Evolutionary conservation across 331 rosid genomes (phyloP), one percentile per base, ranked within the genome.

Genomic region (Quercus phellos): DNA sequence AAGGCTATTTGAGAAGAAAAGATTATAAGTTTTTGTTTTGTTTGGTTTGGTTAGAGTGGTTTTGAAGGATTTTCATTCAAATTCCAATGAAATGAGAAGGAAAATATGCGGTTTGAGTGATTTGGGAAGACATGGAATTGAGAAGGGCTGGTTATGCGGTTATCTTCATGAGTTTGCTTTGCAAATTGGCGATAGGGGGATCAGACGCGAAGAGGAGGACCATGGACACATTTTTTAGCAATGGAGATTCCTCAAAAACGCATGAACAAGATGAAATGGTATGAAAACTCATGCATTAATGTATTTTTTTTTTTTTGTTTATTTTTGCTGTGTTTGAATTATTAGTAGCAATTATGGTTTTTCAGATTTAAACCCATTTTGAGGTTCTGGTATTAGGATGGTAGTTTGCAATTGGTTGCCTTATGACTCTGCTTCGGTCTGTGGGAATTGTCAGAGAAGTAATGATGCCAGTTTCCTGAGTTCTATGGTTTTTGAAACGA

Each of bases 41-140:
- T 26, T 77, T 74, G 42, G 66, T 67, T 69, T 46, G 68, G 32
- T 12, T 74, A 17, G 68, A 34, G 76, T 69, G 68, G 72, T 4
- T 53, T 71, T 53, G 64, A 35, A 64, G 66, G 79, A 54, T 35
- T 60, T 70, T 73, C 22, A n/a, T 60, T 51, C 13, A 76, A 80
- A 55, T 85, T 85, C 85, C 85, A 74, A 88, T 92, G 98, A 89
- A 79, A 92, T 89, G 97, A 92, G 59, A 84, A 82, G 82, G 61
- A 81, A 84, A 76, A 68, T 79, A 14, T 32, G 60, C 80, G 82
- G 80, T 79, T 67, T 87, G 85, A 78, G 79, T 83, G 86, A 84
- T 74, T 79, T 76, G 42, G 71, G 29, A 59, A 85, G 81, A 69
- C 78, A 90, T 91, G 94, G 93, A 85, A 80, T 81, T 88, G 84